Conservation (phyloP, 2,329 filamentous ascomycete genomes). For the Ilyonectria destructans region DNA sequence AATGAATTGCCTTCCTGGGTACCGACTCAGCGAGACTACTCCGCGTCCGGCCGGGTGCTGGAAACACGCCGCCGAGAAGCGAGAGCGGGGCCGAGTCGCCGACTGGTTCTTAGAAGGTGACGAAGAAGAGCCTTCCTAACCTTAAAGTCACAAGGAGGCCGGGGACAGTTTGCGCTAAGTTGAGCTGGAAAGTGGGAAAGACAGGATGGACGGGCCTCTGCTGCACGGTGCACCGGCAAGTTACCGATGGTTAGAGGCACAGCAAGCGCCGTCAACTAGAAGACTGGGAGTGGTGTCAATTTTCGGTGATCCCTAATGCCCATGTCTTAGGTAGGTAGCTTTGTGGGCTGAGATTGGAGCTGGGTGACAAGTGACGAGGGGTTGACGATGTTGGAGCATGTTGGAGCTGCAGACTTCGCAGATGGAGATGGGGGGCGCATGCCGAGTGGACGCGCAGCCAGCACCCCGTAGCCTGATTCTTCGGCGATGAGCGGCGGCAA, state of each 20-base stretch:
- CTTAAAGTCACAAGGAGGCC: conserved; percentile 30
- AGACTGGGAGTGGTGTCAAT: conserved; percentile 28
- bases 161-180: conserved; percentile 20
- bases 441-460: conserved; percentile 18
- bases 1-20: conserved; percentile 26
- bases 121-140: conserved; percentile 26
- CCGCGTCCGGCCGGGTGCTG: conserved; percentile 42
- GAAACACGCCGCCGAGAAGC: conserved; percentile 41
- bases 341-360: conserved; percentile 51
- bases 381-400: conserved; percentile 35
- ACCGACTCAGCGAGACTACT: conserved; percentile 24
- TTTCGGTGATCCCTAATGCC: conserved; percentile 28
- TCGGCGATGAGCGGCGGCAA: conserved; percentile 23
- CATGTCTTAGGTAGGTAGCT: conserved; percentile 44
- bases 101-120: conserved; percentile 20
- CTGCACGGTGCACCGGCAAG: background rate
- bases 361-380: conserved; percentile 39
- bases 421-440: conserved; percentile 31
- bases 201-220: background rate
- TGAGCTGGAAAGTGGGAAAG: conserved; percentile 11
- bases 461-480: conserved; percentile 21
- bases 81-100: conserved; percentile 43
- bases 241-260: background rate
- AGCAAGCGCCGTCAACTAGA: background rate
- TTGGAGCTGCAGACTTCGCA: conserved; percentile 34